Conservation (phyloP, 1,284 basidiomycete genomes). For the Trichosporon ovoides region DNA sequence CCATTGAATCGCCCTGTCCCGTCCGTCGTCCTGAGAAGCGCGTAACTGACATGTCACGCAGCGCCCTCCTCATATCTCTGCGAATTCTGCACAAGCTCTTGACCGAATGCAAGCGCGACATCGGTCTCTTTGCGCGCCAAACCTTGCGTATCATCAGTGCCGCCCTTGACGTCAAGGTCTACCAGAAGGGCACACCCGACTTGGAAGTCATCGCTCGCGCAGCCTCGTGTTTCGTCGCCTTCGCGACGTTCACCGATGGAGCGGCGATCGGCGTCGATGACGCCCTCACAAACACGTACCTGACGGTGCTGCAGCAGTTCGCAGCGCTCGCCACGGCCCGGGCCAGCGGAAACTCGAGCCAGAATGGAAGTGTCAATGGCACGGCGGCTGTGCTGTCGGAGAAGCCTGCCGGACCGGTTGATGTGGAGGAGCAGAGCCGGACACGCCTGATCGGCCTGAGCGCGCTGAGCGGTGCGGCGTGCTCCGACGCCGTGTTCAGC, state of each 20-base stretch:
- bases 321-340: constrained; percentile 58
- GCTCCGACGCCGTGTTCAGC: constrained; percentile 77
- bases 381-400: constrained; percentile 12
- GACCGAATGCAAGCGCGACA: constrained; percentile 83
- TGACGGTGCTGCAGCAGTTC: constrained; percentile 65
- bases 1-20: not conserved
- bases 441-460: constrained; percentile 80
- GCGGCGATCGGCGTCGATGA: constrained; percentile 72
- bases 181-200: constrained; percentile 56
- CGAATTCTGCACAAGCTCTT: constrained; percentile 77
- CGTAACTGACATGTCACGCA: constrained; percentile 38
- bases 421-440: constrained; percentile 51
- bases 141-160: constrained; percentile 69
- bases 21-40: not conserved
- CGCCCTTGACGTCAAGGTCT: constrained; percentile 57
- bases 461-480: constrained; percentile 71
- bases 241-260: constrained; percentile 88
- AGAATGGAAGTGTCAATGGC: constrained; percentile 56
- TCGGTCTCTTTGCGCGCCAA: constrained; percentile 71
- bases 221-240: constrained; percentile 78
- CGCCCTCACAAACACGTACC: constrained; percentile 64
- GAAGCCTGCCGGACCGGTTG: constrained; percentile 21
- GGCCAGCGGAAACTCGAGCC: constrained; percentile 50
- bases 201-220: constrained; percentile 78
- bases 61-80: constrained; percentile 78